Evolutionary conservation across 106 monocot species (phyloP).

Genomic region (Narthecium ossifragum): DNA sequence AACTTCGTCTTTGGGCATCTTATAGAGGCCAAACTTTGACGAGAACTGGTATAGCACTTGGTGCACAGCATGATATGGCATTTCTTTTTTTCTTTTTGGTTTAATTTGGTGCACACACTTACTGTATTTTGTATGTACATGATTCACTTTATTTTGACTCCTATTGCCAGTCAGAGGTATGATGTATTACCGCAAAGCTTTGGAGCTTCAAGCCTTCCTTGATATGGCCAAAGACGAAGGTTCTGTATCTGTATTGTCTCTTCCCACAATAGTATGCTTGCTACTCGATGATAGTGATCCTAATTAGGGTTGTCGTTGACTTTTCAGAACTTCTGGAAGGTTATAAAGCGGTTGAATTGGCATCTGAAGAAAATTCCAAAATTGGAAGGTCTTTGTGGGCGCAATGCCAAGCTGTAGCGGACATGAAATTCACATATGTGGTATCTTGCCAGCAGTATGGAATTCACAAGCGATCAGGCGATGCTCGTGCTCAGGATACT

Average conservation of each 20-base stretch:
- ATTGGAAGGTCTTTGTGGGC: conserved; percentile 42
- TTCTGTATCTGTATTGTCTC: conserved; percentile 1
- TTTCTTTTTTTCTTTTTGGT: neutral
- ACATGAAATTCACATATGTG: conserved; percentile 66
- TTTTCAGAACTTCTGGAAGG: conserved; percentile 52
- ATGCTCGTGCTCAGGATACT: conserved; percentile 48
- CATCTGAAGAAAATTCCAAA: conserved; percentile 33
- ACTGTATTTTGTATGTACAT: too few relatives aligned
- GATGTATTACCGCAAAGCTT: conserved; percentile 78
- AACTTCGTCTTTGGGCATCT: conserved; percentile 67
- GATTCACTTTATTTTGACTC: too few relatives aligned
- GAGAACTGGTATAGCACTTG: conserved; percentile 40
- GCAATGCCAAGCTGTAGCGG: conserved; percentile 52
- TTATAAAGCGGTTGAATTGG: conserved; percentile 34
- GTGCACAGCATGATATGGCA: neutral
- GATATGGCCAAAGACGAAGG: conserved; percentile 66
- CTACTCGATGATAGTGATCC: neutral
- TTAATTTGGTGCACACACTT: too few relatives aligned
- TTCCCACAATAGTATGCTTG: neutral
- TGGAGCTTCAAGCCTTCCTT: conserved; percentile 65
- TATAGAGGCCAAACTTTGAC: conserved; percentile 64
- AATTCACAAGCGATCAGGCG: conserved; percentile 45
- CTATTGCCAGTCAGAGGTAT: conserved; percentile 58
- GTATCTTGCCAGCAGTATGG: conserved; percentile 64
- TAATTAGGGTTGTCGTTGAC: neutral